A percentile compares a stretch with the other conserved stretches of the same genome.
These are phyloP conservation scores for Leishmania martiniquensis DNA, from an alignment of 208 protist species.

Conservation along the genomic window DNA sequence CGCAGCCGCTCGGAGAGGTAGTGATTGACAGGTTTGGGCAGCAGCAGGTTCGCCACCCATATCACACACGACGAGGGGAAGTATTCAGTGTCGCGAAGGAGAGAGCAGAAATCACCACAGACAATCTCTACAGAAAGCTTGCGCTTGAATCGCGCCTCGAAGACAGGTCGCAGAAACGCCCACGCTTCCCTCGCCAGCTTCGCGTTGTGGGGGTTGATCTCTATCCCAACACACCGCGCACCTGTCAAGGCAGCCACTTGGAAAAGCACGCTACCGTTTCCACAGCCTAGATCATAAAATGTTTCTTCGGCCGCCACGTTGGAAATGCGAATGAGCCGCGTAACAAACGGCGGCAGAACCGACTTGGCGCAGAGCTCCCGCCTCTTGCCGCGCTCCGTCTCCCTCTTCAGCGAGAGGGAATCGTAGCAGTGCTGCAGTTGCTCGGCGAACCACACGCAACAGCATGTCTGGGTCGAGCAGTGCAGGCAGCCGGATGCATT, in stretches of 20 bases:
- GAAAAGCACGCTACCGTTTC: conserved; percentile 89
- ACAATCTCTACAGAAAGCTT: conserved; percentile 64
- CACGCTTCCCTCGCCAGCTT: conserved; percentile 60
- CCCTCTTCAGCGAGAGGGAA: conserved; percentile 47
- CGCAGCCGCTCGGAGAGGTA: conserved; percentile 77
- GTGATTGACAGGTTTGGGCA: conserved; percentile 73
- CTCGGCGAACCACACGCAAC: conserved; percentile 51
- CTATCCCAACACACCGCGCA: conserved; percentile 74
- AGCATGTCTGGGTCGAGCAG: conserved; percentile 49
- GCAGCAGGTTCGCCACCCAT: conserved; percentile 78
- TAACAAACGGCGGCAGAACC: conserved; percentile 78
- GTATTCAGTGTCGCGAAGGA: conserved; percentile 38
- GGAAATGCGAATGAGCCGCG: conserved; percentile 54
- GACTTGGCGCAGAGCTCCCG: conserved; percentile 89
- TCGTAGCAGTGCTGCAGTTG: conserved; percentile 55
- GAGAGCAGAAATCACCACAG: conserved; percentile 67
- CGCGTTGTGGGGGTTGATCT: conserved; percentile 75
- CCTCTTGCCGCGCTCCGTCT: conserved; percentile 45
- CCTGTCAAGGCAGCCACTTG: conserved; percentile 80
- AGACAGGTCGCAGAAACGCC: conserved; percentile 42
- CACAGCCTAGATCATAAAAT: conserved; percentile 87
- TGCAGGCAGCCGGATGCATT: conserved; percentile 63
- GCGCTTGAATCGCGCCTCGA: conserved; percentile 48
- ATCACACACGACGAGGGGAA: conserved; percentile 54
- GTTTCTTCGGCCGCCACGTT: conserved; percentile 41